phyloP scores from a whole-genome alignment of 305 asterid genomes.

The Nicotiana rustica region DNA sequence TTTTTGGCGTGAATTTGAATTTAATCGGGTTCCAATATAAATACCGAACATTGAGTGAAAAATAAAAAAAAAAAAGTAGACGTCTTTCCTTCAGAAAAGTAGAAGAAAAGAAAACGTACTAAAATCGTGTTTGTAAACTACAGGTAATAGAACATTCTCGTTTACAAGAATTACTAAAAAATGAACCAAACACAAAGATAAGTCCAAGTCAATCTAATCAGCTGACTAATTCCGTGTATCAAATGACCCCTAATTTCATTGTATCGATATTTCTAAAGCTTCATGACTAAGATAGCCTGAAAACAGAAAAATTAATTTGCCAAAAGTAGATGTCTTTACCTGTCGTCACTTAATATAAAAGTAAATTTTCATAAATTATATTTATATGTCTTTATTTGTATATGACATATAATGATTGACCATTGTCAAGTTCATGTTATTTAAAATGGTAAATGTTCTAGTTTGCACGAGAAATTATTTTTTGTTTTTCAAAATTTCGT shows the following conservation, averaged over 20 bases:
- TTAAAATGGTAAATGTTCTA: not conserved
- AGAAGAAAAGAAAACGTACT: not conserved
- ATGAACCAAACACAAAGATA: conserved; percentile 16
- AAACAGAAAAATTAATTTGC: not conserved
- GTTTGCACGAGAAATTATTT: not conserved
- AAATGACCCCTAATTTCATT: conserved; percentile 14
- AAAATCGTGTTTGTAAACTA: conserved; percentile 33
- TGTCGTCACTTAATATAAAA: conserved; percentile 6
- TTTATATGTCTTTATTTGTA: not conserved
- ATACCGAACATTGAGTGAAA: too few relatives aligned
- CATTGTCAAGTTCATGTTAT: not conserved
- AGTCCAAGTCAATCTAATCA: conserved; percentile 29
- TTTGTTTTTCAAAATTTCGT: not conserved
- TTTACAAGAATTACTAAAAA: conserved; percentile 26
- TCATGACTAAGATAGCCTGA: not conserved
- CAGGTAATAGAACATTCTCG: conserved; percentile 29
- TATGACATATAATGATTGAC: not conserved
- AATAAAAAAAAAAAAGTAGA: too few relatives aligned
- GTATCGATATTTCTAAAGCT: not conserved
- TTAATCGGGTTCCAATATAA: too few relatives aligned
- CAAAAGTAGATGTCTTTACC: not conserved
- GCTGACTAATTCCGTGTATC: not conserved
- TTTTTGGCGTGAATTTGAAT: too few relatives aligned
- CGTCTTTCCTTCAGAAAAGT: not conserved
- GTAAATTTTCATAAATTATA: not conserved